Base-by-base conservation (phyloP, 768 basidiomycete genomes). In the Fibroporia radiculosa region DNA sequence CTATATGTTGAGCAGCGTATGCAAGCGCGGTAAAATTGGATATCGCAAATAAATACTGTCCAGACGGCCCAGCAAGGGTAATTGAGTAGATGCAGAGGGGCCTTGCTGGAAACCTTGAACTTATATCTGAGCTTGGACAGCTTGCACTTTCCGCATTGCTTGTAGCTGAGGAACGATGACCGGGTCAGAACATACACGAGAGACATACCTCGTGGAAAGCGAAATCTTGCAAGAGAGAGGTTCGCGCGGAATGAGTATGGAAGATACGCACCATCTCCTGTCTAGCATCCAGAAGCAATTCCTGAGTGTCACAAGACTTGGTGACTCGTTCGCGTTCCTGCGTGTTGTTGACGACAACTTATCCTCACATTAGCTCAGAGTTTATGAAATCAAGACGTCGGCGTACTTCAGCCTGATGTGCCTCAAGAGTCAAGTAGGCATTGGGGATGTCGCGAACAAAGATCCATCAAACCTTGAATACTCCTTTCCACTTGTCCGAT, bases 401-500 rank as follows among this genome's bases (percentile, higher is more conserved):
- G 42, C 75, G 24, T 62, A 91, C 89, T 83, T 84, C 39, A 93
- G 66, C 51, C 88, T 82, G 59, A 96, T 93, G 63, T 95, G 92
- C 38, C 92, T 74, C 37, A 96, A n/a, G n/a, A n/a, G n/a, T n/a
- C n/a, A n/a, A 65, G 42, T 82, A 86, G 51, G 87, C 78, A 56
- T 93, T 93, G 20, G 91, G 92, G 40, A 92, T 92, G 59, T 97
- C 95, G 46, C 92, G 82, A 45, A 99, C 93, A 61, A 92, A 98
- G 51, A 98, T 82, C 96, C 96, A 98, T 45, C 84, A 78, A 20
- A 99, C 91, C 67, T 93, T 95, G 73, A 99, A 96, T 42, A 98
- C 91, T 19, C 96, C 96, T 65, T 99, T 98, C 96, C 96, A 99
- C 62, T 99, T 99, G 66, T 98, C 93, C 26, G 93, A 93, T 1